phyloP scores from a whole-genome alignment of 2,329 filamentous ascomycete species.

The Aspergillus tubingensis region DNA sequence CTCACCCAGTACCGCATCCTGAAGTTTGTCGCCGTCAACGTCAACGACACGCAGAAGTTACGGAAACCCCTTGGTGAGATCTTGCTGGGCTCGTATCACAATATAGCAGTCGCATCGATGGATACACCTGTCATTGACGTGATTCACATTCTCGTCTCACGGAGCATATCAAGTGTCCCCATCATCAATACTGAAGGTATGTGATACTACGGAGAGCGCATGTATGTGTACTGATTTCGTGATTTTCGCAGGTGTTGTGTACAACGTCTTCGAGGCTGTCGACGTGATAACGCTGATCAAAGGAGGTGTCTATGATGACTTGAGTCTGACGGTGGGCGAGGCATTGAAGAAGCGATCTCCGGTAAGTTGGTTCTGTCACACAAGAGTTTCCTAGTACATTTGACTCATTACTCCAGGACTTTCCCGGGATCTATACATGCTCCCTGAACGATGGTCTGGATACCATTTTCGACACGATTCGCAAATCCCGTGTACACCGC shows the following conservation, averaged over 20 bases:
- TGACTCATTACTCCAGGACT: constrained; percentile 59
- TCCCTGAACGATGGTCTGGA: constrained; percentile 87
- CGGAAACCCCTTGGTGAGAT: constrained; percentile 86
- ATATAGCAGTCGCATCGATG: constrained; percentile 83
- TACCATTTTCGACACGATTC: constrained; percentile 94
- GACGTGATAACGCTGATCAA: constrained; percentile 97
- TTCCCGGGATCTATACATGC: constrained; percentile 96
- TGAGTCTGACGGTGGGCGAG: constrained; percentile 83
- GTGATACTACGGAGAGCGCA: not conserved
- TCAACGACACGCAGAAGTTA: constrained; percentile 81
- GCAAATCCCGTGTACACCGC: constrained; percentile 90
- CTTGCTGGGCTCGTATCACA: constrained; percentile 78
- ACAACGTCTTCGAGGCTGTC: constrained; percentile 97
- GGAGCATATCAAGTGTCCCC: constrained; percentile 92
- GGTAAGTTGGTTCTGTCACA: constrained; percentile 39
- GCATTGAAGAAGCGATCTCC: constrained; percentile 83
- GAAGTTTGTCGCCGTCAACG: constrained; percentile 97
- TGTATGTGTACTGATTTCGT: not conserved
- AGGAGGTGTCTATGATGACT: constrained; percentile 86
- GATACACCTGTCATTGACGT: constrained; percentile 89
- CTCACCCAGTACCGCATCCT: constrained; percentile 98
- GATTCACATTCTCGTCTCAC: constrained; percentile 87
- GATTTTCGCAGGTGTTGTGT: constrained; percentile 59
- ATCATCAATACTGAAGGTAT: constrained; percentile 76
- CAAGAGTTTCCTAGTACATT: constrained; percentile 59